Evolutionary conservation across 805 yeast species (phyloP).

Genomic region (Lachancea thermotolerans): DNA sequence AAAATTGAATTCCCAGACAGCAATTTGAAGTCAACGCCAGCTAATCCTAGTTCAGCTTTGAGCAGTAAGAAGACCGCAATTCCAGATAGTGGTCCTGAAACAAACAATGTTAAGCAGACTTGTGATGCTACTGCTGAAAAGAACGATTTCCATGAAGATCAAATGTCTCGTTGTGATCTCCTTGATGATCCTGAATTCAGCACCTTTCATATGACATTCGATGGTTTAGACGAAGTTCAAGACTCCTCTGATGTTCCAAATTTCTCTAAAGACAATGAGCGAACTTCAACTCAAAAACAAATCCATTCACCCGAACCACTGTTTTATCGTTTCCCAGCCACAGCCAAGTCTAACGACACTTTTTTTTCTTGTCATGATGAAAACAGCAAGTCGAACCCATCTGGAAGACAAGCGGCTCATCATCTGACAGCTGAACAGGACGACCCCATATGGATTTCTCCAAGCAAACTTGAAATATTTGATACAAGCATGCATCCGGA

Average conservation of each 20-base stretch:
- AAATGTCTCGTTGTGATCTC: neutral
- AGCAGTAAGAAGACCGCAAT: too few relatives aligned
- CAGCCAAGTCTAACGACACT: slow-evolving; percentile 5
- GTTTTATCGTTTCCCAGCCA: slow-evolving; percentile 12
- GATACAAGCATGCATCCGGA: slow-evolving; percentile 14
- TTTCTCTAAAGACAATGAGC: slow-evolving; percentile 3
- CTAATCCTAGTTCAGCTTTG: too few relatives aligned
- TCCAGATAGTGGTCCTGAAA: too few relatives aligned
- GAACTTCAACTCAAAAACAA: slow-evolving; percentile 1
- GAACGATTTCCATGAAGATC: neutral
- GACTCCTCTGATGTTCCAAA: slow-evolving; percentile 2
- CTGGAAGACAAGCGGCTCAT: neutral
- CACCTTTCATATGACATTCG: slow-evolving; percentile 29
- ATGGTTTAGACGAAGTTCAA: slow-evolving; percentile 10
- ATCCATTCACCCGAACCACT: slow-evolving; percentile 9
- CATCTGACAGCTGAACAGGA: slow-evolving; percentile 11
- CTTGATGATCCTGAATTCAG: slow-evolving; percentile 29
- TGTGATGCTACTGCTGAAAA: neutral
- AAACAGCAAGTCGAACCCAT: neutral
- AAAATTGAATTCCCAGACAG: too few relatives aligned
- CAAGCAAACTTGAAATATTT: slow-evolving; percentile 25
- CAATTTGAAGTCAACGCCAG: too few relatives aligned
- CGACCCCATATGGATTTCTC: slow-evolving; percentile 32
- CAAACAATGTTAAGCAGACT: neutral
- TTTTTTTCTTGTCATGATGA: slow-evolving; percentile 8